Base-by-base conservation (phyloP, 2,329 filamentous ascomycete species). In the Neopestalotiopsis clavispora region DNA sequence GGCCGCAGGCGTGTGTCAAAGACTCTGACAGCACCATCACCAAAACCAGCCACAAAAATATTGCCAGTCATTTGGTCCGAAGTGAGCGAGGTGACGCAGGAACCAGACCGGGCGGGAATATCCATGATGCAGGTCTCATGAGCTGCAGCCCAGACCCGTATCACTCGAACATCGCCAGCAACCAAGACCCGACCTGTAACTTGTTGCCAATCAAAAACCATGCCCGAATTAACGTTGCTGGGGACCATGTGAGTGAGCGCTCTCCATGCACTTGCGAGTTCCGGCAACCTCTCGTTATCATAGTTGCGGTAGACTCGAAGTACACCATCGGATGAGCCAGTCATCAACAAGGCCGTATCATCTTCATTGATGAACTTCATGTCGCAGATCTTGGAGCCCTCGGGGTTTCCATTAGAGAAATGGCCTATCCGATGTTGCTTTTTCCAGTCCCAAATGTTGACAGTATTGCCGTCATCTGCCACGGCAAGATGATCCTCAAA, bases 151-250 rank as follows among this genome's bases (percentile, higher is more conserved):
- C 96, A 99, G 42, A 98, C 94, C 45, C 95, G 89, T 74, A 99
- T 98, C 42, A 98, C 93, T 69, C 96, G 93, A 67, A 98, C 94
- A 78, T 99, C 96, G 59, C 96, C 96, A 12, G 96, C 96, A 40
- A 98, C 96, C n/a, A 99, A 87, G 7, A 97, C 91, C 70, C 94
- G 93, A 7, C 96, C 96, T 74, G 94, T 94, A n/a, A 97, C 95
- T 82, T 99, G 96, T 79, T 98, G 95, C 96, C 96, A 99, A 79
- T 99, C 95, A 78, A 98, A 97, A 32, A 98, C 95, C 81, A 99
- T 92, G 28, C 96, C 96, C 1, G 95, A 95, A 79, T 97, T 97
- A 76, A 95, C 92, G 75, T 95, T 97, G 79, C 94, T 97, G 4
- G 95, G 94, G 5, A 98, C 92, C 78, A 98, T 92, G 80, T 99